Conservation (phyloP, 768 basidiomycete genomes). For the Boletus sp. region DNA sequence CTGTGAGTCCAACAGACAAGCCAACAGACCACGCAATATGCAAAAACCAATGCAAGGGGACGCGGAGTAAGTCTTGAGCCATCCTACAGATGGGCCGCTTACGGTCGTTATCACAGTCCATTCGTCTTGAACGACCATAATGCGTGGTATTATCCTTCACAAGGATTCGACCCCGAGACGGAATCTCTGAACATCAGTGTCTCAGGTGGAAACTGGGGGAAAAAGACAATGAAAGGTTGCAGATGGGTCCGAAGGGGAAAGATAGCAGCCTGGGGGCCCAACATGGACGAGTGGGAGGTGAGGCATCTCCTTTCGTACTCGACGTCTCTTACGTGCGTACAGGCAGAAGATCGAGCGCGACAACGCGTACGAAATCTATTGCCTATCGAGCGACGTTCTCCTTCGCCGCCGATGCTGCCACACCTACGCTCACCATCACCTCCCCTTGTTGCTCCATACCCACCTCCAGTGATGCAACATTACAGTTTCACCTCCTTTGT, state of each 20-base stretch:
- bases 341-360: constrained; percentile 83
- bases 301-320: constrained; percentile 2
- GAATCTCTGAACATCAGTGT: constrained; percentile 49
- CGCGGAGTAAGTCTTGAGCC: constrained; percentile 23
- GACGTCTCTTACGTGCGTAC: constrained; percentile 12
- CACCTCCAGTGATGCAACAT: constrained; percentile 63
- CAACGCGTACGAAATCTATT: constrained; percentile 73
- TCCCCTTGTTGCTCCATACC: constrained; percentile 74
- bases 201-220: constrained; percentile 79
- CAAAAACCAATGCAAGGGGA: constrained; percentile 34
- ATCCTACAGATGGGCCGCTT: constrained; percentile 4
- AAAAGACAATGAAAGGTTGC: constrained; percentile 70
- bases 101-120: constrained; percentile 23
- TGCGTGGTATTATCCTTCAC: constrained; percentile 83
- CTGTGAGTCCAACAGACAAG: no score
- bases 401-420: constrained; percentile 69
- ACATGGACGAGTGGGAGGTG: constrained; percentile 86
- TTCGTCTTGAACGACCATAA: constrained; percentile 69
- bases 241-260: constrained; percentile 84
- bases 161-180: constrained; percentile 67
- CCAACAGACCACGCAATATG: constrained; percentile 9
- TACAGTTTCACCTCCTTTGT: constrained; percentile 81
- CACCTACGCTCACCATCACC: constrained; percentile 80
- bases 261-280: constrained; percentile 80
- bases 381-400: constrained; percentile 58